Conservation (phyloP, 768 basidiomycete species). For the Rhodosporidiobolus sp. region DNA sequence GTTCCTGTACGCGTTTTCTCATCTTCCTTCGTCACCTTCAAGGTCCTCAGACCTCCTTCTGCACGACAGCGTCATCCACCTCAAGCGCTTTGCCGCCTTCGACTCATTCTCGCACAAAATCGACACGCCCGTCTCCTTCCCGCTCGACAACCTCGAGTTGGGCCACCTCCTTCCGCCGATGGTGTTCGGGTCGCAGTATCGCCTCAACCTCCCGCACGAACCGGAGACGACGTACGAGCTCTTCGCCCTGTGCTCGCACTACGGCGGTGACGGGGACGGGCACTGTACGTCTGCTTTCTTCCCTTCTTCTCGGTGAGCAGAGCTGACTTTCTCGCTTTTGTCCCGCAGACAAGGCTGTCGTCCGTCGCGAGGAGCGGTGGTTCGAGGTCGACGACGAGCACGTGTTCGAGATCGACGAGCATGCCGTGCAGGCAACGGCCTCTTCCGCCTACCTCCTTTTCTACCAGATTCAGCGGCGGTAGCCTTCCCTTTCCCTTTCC, state of each 20-base stretch:
- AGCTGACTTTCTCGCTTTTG: not conserved
- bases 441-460: conserved; percentile 11
- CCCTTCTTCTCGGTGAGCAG: not conserved
- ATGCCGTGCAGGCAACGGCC: conserved; percentile 62
- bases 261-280: conserved; percentile 61
- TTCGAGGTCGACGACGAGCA: conserved; percentile 87
- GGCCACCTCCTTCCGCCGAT: conserved; percentile 77
- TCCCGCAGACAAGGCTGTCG: conserved; percentile 78
- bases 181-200: not conserved
- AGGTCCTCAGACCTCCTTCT: no score
- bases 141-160: conserved; percentile 77
- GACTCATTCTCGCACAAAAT: conserved; percentile 83
- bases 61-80: conserved; percentile 66
- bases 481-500: not conserved
- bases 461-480: conserved; percentile 1
- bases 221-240: conserved; percentile 62
- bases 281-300: conserved; percentile 67
- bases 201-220: conserved; percentile 13
- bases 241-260: conserved; percentile 90
- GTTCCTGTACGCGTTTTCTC: conserved; percentile 54
- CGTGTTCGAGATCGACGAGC: conserved; percentile 64
- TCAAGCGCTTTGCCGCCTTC: conserved; percentile 85
- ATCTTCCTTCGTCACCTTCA: conserved; percentile 17
- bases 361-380: conserved; percentile 80
- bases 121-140: conserved; percentile 87